Base-by-base conservation (phyloP, 108 stramenopile species). In the Fistulifera pelliculosa region DNA sequence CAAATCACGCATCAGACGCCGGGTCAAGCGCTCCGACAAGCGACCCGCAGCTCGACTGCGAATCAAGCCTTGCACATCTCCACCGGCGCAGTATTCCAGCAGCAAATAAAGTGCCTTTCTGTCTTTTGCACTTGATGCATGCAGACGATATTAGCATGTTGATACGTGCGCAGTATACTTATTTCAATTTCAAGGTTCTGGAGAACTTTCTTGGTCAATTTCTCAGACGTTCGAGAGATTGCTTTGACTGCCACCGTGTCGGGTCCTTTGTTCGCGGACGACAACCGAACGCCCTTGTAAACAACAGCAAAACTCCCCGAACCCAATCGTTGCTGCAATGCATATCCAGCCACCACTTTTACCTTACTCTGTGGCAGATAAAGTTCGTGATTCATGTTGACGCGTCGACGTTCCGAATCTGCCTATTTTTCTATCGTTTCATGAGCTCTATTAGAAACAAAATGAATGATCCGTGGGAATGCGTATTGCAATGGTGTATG, bases 121-220 rank as follows among this genome's bases (percentile, higher is more conserved):
- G 92, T 93, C 62, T 93, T 89, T 64, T 83, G 81, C 11, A 83
- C 85, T 43, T 90, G 67, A 69, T 82, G 81, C 53, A 94, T 68
- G 23, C 77, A 75, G 15, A 91, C 93, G 47, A 97, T 95, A 49
- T 96, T 95, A 13, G 70, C 85, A 61, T 99, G 98, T 26, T 70
- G 68, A 50, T 95, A 89, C 23, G 85, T 86, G 47, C 78, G 75
- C 10, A 99, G 77, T 38, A 99, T 98, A 38, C 81, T 76, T 18
- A 99, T 96, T 77, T 99, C 98, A 49, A 87, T 73, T 58, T 98
- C 95, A 23, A 99, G 66, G 62, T 96, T 96, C 65, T 90, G 91
- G 19, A 91, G 76, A 7, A 96, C 91, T 68, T 99, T 99, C 45
- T 93, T 81, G 44, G 93, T 93, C 7, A 97, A 64, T 49, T 88